Percentiles rank a stretch among this genome's conserved stretches.
phyloP scores from a whole-genome alignment of 208 protist genomes.

The Crithidia brevicula region DNA sequence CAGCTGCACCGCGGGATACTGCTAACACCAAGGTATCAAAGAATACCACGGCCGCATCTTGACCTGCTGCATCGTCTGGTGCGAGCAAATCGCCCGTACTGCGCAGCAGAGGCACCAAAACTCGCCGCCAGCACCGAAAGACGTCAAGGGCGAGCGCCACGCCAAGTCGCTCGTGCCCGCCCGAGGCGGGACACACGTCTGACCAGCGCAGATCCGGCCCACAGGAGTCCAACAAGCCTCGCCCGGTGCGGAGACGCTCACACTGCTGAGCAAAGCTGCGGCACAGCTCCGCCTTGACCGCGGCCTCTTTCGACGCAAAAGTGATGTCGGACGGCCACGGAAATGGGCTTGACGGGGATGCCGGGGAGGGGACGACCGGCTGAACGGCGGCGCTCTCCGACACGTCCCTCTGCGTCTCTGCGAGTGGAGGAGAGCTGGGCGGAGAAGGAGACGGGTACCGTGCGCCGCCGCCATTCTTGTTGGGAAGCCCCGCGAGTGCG shows the following conservation, averaged over 20 bases:
- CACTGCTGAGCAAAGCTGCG: slow-evolving; percentile 29
- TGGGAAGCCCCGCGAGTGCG: background rate
- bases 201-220: slow-evolving; percentile 15
- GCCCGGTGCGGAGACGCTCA: slow-evolving; percentile 10
- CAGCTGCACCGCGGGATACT: background rate
- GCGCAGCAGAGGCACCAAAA: slow-evolving; percentile 21
- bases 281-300: slow-evolving; percentile 40
- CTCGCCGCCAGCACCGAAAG: slow-evolving; percentile 20
- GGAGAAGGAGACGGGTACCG: slow-evolving; percentile 7
- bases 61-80: background rate
- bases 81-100: background rate
- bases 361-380: background rate
- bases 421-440: background rate
- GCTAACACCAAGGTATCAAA: slow-evolving; percentile 12
- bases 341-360: too few relatives aligned
- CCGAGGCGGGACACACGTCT: background rate
- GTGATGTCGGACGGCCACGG: slow-evolving; percentile 13
- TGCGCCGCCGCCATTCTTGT: too few relatives aligned
- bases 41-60: background rate
- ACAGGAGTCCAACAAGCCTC: slow-evolving; percentile 11
- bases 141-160: slow-evolving; percentile 23
- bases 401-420: background rate
- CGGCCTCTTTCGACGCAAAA: slow-evolving; percentile 23
- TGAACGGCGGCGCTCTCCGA: background rate
- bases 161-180: slow-evolving; percentile 25